phyloP scores from a whole-genome alignment of 2,329 filamentous ascomycete species.

The Beauveria brongniartii region DNA sequence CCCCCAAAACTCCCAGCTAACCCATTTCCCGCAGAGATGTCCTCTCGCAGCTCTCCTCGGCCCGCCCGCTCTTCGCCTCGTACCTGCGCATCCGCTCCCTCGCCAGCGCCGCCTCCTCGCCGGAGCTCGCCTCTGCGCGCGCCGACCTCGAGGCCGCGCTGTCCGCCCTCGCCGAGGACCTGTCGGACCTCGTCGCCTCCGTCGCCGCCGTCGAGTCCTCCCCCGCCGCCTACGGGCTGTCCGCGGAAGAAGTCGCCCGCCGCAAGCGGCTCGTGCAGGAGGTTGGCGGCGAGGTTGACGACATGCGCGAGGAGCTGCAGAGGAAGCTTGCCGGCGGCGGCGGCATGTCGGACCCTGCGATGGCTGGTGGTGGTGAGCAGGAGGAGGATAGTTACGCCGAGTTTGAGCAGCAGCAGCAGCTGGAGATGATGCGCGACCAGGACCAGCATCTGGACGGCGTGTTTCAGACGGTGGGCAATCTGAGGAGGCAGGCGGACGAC shows the following conservation, averaged over 20 bases:
- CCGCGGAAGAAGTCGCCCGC: conserved; percentile 71
- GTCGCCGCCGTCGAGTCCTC: conserved; percentile 82
- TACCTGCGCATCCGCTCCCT: conserved; percentile 94
- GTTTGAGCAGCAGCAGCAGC: conserved; percentile 86
- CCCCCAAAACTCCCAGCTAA: conserved; percentile 2
- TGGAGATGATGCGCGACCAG: conserved; percentile 89
- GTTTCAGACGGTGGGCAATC: conserved; percentile 83
- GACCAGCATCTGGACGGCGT: conserved; percentile 89
- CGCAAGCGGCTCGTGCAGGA: conserved; percentile 79
- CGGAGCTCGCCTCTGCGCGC: conserved; percentile 75
- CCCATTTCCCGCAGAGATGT: conserved; percentile 59
- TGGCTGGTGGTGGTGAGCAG: conserved; percentile 22
- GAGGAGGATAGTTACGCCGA: conserved; percentile 51
- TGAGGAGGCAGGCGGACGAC: conserved; percentile 82
- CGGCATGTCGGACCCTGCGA: conserved; percentile 49
- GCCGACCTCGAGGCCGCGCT: conserved; percentile 60
- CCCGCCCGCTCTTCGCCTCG: conserved; percentile 82
- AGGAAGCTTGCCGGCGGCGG: conserved; percentile 40
- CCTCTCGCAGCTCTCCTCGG: conserved; percentile 68
- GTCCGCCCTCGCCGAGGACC: conserved; percentile 66
- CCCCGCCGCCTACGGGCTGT: conserved; percentile 79
- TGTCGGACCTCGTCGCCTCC: conserved; percentile 79
- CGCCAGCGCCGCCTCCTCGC: conserved; percentile 60
- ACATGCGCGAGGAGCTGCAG: conserved; percentile 77
- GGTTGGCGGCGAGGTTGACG: conserved; percentile 78